Evolutionary conservation across 306 rosid species (phyloP), one percentile per base, ranked within the genome.

Genomic region (Sechiopsis laciniata): DNA sequence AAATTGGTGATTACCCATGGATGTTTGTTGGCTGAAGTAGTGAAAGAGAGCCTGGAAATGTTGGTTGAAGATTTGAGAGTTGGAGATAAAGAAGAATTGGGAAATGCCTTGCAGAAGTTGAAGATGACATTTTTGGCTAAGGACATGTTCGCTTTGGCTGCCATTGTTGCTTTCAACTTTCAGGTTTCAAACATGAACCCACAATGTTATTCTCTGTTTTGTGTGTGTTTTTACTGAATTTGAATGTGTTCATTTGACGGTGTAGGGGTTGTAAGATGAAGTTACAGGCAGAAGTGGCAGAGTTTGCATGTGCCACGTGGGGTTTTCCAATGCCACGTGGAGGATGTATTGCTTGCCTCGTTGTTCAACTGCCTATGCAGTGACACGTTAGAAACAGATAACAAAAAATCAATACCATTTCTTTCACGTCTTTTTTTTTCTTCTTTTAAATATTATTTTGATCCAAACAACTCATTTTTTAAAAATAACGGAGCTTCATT

Each of bases 51-150:
- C 48, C 88, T 81, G 4, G 91, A 82, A 55, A 82, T 61, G 55
- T 82, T 88, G 40, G 3, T 73, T 21, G 87, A 74, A 11, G 72
- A 55, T 45, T 76, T 55, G 56, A 72, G 82, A n/a, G n/a, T n/a
- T n/a, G n/a, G n/a, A n/a, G n/a, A n/a, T n/a, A n/a, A n/a, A n/a
- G n/a, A n/a, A 56, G 84, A 4, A 53, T 19, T 73, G 55, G 91
- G 84, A 54, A 89, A 73, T 4, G 96, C 79, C 78, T 76, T 89
- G 2, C 87, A 78, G 82, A 88, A 55, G 55, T 80, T 84, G 85
- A 86, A 85, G 77, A 86, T 10, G 15, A 71, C 71, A 68, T 75
- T 84, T 46, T 55, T 81, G 3, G 90, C 75, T 14, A 87, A 22
- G 56, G 75, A 81, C 73, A 82, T 83, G 77, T 78, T 70, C 3